phyloP scores from a whole-genome alignment of 495 filamentous ascomycete species.

The Penicillium bovifimosum region DNA sequence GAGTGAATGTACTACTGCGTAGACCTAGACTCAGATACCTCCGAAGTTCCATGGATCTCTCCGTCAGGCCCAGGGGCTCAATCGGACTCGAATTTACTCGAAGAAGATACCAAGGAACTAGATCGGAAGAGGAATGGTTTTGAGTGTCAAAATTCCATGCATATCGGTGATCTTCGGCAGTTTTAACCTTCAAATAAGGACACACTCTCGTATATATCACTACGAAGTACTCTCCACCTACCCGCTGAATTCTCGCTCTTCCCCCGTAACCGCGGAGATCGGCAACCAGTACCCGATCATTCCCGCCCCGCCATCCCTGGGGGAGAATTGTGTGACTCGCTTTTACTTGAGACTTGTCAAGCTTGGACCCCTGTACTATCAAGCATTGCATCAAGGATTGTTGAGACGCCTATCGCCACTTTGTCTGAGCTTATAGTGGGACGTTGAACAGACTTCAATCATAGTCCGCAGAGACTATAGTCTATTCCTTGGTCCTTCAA shows the following conservation, averaged over 20 bases:
- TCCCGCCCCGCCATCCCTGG: slow-evolving; percentile 19
- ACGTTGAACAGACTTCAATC: neutral
- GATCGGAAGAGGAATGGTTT: too few relatives aligned
- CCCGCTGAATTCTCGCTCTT: neutral
- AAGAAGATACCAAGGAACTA: too few relatives aligned
- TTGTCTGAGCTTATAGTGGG: neutral
- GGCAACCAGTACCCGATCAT: slow-evolving; percentile 15
- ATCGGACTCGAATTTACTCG: too few relatives aligned
- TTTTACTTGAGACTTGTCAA: neutral
- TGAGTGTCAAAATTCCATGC: too few relatives aligned
- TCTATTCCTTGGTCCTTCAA: too few relatives aligned
- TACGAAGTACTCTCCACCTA: too few relatives aligned
- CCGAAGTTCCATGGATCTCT: too few relatives aligned
- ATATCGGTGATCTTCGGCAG: neutral
- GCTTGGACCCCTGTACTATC: slow-evolving; percentile 10
- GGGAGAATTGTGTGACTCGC: slow-evolving; percentile 8
- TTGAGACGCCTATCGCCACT: neutral
- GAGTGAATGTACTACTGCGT: too few relatives aligned
- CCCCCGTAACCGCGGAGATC: slow-evolving; percentile 21
- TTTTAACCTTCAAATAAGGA: neutral
- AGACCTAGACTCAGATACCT: too few relatives aligned
- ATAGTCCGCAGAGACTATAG: neutral
- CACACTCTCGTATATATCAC: too few relatives aligned
- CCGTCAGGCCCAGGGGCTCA: too few relatives aligned
- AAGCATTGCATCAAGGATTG: neutral